These are phyloP conservation scores for Aspergillus sp. DNA, from an alignment of 2,329 filamentous ascomycete species.

Conservation along the genomic window DNA sequence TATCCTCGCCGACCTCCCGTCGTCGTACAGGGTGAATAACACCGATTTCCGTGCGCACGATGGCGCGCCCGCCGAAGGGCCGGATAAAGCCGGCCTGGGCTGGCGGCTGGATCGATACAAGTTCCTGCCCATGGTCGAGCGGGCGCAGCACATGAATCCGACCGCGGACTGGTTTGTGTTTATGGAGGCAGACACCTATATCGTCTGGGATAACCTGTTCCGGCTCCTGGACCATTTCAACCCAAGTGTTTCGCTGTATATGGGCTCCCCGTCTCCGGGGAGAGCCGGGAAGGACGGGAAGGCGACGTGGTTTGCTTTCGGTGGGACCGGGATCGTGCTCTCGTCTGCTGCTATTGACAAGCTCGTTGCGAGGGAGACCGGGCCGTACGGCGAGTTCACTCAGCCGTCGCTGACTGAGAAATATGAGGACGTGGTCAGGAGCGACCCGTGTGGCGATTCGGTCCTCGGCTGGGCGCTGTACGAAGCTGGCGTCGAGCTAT, in stretches of 20 bases:
- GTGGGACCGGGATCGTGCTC: slow-evolving; percentile 41
- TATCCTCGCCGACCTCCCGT: slow-evolving; percentile 39
- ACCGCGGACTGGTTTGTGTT: slow-evolving; percentile 49
- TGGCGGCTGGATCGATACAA: slow-evolving; percentile 51
- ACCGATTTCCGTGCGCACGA: slow-evolving; percentile 35
- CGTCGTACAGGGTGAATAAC: slow-evolving; percentile 26
- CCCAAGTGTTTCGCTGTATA: slow-evolving; percentile 36
- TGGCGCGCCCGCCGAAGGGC: slow-evolving; percentile 24
- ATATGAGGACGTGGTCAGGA: slow-evolving; percentile 34
- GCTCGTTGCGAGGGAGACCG: slow-evolving; percentile 19
- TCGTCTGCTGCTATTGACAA: slow-evolving; percentile 38
- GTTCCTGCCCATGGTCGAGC: slow-evolving; percentile 47
- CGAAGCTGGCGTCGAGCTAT: slow-evolving; percentile 37
- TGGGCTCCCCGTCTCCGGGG: slow-evolving; percentile 42
- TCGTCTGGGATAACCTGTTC: slow-evolving; percentile 39
- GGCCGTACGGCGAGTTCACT: slow-evolving; percentile 25
- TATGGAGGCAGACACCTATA: slow-evolving; percentile 47
- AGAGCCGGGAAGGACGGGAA: slow-evolving; percentile 8
- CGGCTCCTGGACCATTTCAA: slow-evolving; percentile 43
- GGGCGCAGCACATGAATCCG: slow-evolving; percentile 39
- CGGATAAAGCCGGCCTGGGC: slow-evolving; percentile 28
- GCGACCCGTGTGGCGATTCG: slow-evolving; percentile 47
- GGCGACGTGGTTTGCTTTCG: slow-evolving; percentile 40
- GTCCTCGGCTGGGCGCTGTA: slow-evolving; percentile 42
- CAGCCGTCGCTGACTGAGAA: slow-evolving; percentile 31